Conservation (phyloP, 2,329 filamentous ascomycete genomes). For the Hypoxylon sp. region DNA sequence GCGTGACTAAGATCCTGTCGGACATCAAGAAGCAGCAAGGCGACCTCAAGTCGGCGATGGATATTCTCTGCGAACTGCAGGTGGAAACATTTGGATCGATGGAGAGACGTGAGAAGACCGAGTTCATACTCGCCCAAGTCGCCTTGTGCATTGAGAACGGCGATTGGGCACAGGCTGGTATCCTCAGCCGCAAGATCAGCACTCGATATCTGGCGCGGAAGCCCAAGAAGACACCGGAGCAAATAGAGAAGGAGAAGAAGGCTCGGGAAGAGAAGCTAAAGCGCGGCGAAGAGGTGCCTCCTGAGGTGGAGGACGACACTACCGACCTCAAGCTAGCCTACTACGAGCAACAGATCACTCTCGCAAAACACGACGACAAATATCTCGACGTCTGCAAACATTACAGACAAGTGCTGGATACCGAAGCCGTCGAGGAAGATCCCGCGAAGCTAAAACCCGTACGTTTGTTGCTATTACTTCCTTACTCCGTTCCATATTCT, state of each 20-base stretch:
- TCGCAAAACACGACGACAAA: constrained; percentile 97
- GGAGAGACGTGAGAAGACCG: constrained; percentile 96
- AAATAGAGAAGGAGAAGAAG: constrained; percentile 92
- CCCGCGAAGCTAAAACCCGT: constrained; percentile 87
- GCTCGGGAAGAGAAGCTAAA: constrained; percentile 88
- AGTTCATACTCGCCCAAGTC: constrained; percentile 97
- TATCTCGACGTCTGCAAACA: constrained; percentile 98
- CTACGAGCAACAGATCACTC: constrained; percentile 96
- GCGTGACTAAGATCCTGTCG: constrained; percentile 93
- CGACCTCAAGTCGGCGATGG: constrained; percentile 88
- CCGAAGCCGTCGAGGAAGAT: constrained; percentile 93
- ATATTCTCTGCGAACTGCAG: constrained; percentile 96
- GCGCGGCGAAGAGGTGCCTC: constrained; percentile 82
- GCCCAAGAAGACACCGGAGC: constrained; percentile 89
- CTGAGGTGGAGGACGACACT: constrained; percentile 87
- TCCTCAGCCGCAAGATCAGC: constrained; percentile 96
- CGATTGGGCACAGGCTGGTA: constrained; percentile 96
- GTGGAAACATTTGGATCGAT: constrained; percentile 99
- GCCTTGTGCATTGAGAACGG: constrained; percentile 93
- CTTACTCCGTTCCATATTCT: constrained; percentile 20
- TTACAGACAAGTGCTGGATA: constrained; percentile 96
- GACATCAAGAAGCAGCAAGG: constrained; percentile 98
- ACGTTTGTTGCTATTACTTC: constrained; percentile 47
- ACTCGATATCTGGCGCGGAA: constrained; percentile 91
- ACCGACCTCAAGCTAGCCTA: constrained; percentile 96